Evolutionary conservation across 345 rosid genomes (phyloP).

Genomic region (Eucalyptus curtisii): DNA sequence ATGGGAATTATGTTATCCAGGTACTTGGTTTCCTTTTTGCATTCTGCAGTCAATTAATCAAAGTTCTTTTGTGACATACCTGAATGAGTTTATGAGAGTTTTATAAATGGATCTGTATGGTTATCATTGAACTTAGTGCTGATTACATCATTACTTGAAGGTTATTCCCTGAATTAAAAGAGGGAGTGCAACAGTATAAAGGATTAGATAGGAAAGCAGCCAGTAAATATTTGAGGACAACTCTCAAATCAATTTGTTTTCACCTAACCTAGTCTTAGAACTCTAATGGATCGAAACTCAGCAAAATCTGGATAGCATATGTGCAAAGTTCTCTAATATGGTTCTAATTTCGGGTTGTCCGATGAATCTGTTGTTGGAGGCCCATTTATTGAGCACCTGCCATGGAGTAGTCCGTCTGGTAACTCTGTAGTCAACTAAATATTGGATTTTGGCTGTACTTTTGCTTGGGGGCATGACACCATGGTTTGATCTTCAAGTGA

Average conservation of each 20-base stretch:
- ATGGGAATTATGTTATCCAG: constrained; percentile 98
- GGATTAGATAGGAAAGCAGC: not conserved
- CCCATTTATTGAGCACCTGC: not conserved
- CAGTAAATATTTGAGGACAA: not conserved
- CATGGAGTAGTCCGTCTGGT: not conserved
- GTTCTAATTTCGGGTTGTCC: not conserved
- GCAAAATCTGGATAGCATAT: not conserved
- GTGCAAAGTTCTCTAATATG: not conserved
- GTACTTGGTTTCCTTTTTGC: constrained; percentile 8
- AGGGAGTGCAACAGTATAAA: not conserved
- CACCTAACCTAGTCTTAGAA: not conserved
- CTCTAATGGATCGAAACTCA: not conserved
- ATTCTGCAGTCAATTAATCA: not conserved
- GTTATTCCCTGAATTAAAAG: not conserved
- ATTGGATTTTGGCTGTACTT: not conserved
- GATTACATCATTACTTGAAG: not conserved
- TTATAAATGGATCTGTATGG: not conserved
- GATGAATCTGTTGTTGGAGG: not conserved
- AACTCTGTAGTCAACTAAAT: not conserved
- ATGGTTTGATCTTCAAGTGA: not conserved
- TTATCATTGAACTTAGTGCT: not conserved
- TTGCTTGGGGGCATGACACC: not conserved
- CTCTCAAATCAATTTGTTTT: not conserved
- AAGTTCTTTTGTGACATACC: not conserved
- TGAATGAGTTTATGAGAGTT: not conserved